Conservation (phyloP, 495 filamentous ascomycete species). For the Xylaria castorea region DNA sequence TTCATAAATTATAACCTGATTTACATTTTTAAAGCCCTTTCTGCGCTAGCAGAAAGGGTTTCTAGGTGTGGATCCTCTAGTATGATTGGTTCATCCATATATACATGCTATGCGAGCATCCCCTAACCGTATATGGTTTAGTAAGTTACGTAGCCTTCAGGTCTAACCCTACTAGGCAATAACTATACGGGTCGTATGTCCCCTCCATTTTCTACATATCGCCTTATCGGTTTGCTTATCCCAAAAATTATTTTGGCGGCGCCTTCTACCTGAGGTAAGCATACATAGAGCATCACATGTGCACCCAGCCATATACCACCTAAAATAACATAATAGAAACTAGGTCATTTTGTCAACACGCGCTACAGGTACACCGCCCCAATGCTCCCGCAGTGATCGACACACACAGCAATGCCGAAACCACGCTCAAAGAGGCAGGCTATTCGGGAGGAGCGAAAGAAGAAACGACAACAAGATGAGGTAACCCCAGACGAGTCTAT, state of each 20-base stretch:
- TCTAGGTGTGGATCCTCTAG: too few species aligned
- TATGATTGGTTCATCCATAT: too few species aligned
- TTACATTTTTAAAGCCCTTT: too few species aligned
- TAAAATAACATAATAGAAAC: neutral
- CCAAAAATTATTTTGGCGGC: constrained; percentile 21
- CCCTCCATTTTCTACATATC: neutral
- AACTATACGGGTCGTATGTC: neutral
- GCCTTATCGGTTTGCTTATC: constrained; percentile 20
- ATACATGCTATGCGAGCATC: neutral
- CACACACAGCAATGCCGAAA: constrained; percentile 36
- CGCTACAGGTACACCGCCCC: neutral
- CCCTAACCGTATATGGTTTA: neutral
- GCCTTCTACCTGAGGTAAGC: neutral
- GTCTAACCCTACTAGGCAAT: neutral
- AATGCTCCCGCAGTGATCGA: neutral
- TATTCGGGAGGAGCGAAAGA: constrained; percentile 54
- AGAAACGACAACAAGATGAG: constrained; percentile 47
- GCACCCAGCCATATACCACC: neutral
- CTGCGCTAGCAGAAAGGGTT: too few species aligned
- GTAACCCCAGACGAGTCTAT: constrained; percentile 40
- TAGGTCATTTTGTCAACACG: neutral
- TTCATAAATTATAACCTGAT: too few species aligned
- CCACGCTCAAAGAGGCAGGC: constrained; percentile 52
- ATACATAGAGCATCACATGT: neutral
- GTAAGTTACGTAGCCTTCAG: neutral